phyloP scores from a whole-genome alignment of 1,139 yeast genomes.

The Blastobotrys elegans region DNA sequence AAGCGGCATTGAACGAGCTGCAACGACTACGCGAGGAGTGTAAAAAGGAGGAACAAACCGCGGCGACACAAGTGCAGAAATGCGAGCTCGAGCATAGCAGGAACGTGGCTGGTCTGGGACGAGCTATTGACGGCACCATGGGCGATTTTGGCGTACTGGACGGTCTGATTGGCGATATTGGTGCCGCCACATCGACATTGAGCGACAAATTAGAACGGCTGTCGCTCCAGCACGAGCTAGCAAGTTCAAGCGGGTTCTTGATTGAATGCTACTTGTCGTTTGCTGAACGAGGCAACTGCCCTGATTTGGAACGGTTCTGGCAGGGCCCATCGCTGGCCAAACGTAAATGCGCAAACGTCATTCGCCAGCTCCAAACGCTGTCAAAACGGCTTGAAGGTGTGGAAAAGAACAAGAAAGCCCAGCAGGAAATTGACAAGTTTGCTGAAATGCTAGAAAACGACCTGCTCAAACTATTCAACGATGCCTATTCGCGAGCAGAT shows the following conservation, averaged over 20 bases:
- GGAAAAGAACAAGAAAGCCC: constrained; percentile 32
- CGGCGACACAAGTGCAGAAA: constrained; percentile 54
- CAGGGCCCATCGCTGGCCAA: constrained; percentile 44
- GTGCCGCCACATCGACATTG: constrained; percentile 63
- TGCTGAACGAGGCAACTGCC: constrained; percentile 54
- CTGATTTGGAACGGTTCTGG: constrained; percentile 42
- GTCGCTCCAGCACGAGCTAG: constrained; percentile 71
- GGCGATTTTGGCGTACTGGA: constrained; percentile 56
- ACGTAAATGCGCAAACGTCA: constrained; percentile 63
- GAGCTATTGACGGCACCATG: constrained; percentile 42
- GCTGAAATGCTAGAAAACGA: constrained; percentile 73
- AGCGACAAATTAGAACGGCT: constrained; percentile 71
- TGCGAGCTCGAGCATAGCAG: constrained; percentile 64
- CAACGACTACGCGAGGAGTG: constrained; percentile 56
- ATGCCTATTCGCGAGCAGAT: constrained; percentile 48
- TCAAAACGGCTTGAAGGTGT: constrained; percentile 46
- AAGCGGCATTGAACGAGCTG: constrained; percentile 71
- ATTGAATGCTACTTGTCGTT: constrained; percentile 76
- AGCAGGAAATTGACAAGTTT: constrained; percentile 57
- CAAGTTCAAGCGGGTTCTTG: constrained; percentile 66
- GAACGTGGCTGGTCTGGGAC: constrained; percentile 55
- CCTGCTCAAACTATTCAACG: constrained; percentile 37
- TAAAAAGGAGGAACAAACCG: constrained; percentile 41
- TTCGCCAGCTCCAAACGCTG: constrained; percentile 58
- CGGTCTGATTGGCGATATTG: constrained; percentile 43